phyloP scores from a whole-genome alignment of 1,284 basidiomycete genomes.

The Austropuccinia psidii region DNA sequence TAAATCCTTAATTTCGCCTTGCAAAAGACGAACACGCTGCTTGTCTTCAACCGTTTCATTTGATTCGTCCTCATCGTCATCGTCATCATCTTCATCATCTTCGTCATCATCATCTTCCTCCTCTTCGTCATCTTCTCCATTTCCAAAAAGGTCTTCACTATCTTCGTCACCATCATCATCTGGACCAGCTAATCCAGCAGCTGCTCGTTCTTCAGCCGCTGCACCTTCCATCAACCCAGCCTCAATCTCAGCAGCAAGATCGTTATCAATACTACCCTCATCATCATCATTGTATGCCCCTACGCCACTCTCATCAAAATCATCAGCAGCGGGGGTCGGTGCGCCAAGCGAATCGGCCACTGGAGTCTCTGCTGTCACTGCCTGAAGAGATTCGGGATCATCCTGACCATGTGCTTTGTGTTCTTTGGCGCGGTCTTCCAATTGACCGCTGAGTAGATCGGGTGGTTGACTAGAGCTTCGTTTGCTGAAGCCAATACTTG shows the following conservation, averaged over 20 bases:
- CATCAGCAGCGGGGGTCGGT: slow-evolving; percentile 27
- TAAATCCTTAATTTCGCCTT: slow-evolving; percentile 80
- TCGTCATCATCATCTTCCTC: slow-evolving; percentile 42
- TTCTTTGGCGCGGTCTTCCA: slow-evolving; percentile 77
- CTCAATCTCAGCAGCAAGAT: slow-evolving; percentile 45
- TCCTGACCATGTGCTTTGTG: slow-evolving; percentile 70
- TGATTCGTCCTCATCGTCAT: slow-evolving; percentile 32
- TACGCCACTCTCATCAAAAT: slow-evolving; percentile 39
- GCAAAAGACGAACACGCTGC: slow-evolving; percentile 53
- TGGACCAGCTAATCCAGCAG: slow-evolving; percentile 38
- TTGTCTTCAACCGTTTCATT: slow-evolving; percentile 25
- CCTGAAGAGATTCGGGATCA: neutral
- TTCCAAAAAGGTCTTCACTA: slow-evolving; percentile 43
- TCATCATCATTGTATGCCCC: slow-evolving; percentile 55
- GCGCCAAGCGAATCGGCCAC: slow-evolving; percentile 35
- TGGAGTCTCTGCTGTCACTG: slow-evolving; percentile 44
- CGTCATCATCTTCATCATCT: slow-evolving; percentile 38
- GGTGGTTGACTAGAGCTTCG: neutral
- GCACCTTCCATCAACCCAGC: slow-evolving; percentile 39
- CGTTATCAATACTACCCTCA: slow-evolving; percentile 53
- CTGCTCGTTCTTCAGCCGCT: slow-evolving; percentile 31
- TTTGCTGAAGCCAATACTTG: slow-evolving; percentile 21
- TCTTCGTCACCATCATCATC: slow-evolving; percentile 40
- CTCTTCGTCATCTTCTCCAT: slow-evolving; percentile 35
- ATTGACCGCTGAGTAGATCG: slow-evolving; percentile 56